Percentiles rank a stretch among this genome's conserved stretches.
Conservation (phyloP, 495 filamentous ascomycete species). For the Cryomyces minteri region DNA sequence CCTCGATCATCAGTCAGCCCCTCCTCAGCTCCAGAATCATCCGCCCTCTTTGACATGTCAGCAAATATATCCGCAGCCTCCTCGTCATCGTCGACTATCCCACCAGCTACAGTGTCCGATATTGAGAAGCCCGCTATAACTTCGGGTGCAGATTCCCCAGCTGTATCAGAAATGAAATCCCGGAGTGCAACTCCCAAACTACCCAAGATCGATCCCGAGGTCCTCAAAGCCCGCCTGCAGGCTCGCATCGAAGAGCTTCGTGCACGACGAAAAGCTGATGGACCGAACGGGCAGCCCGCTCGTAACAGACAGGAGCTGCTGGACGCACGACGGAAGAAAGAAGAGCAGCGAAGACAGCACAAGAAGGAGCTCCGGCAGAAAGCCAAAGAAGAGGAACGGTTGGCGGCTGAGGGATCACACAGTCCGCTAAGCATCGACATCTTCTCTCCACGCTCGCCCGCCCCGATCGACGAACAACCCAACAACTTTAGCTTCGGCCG, state of each 20-base stretch:
- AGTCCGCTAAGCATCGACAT: slow-evolving; percentile 9
- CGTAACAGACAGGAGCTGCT: slow-evolving; percentile 76
- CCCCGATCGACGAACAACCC: slow-evolving; percentile 22
- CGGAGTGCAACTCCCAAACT: slow-evolving; percentile 20
- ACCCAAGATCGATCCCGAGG: slow-evolving; percentile 38
- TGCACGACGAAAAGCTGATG: slow-evolving; percentile 65
- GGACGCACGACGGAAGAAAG: slow-evolving; percentile 72
- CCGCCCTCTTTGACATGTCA: slow-evolving; percentile 7
- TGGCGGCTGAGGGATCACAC: slow-evolving; percentile 28
- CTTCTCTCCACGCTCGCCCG: slow-evolving; percentile 18
- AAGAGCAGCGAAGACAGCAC: slow-evolving; percentile 62
- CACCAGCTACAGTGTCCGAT: too few relatives aligned
- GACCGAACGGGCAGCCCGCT: slow-evolving; percentile 56
- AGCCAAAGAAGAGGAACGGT: slow-evolving; percentile 58
- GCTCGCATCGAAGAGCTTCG: slow-evolving; percentile 69
- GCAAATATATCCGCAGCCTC: slow-evolving; percentile 15
- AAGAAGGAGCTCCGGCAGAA: slow-evolving; percentile 65
- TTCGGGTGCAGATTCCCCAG: too few relatives aligned
- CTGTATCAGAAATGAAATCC: too few relatives aligned
- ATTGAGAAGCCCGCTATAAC: too few relatives aligned
- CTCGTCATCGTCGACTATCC: slow-evolving; percentile 13
- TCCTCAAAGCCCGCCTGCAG: slow-evolving; percentile 54
- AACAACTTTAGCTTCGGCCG: slow-evolving; percentile 76
- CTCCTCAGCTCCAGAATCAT: slow-evolving; percentile 4
- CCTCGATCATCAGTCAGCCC: slow-evolving; percentile 6